These are phyloP conservation scores for Trichoderma gracile DNA, from an alignment of 2,329 filamentous ascomycete species.

Conservation along the genomic window DNA sequence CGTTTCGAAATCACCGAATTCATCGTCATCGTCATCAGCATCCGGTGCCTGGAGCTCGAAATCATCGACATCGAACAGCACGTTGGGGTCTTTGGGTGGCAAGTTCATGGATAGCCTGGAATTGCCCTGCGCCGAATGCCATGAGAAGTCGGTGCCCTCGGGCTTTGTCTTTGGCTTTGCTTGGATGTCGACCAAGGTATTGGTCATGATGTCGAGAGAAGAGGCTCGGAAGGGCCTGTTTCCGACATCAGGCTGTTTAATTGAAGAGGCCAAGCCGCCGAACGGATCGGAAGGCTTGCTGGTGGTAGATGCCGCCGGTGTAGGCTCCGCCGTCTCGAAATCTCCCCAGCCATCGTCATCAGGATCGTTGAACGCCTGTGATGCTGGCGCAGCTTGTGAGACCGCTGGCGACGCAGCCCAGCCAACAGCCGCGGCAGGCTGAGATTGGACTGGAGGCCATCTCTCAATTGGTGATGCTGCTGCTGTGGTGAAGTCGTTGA, in stretches of 20 bases:
- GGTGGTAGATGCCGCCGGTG: slow-evolving; percentile 23
- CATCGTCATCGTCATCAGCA: slow-evolving; percentile 53
- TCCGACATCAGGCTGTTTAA: slow-evolving; percentile 22
- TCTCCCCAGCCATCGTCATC: slow-evolving; percentile 65
- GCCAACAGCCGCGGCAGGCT: slow-evolving; percentile 28
- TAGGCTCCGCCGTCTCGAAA: slow-evolving; percentile 59
- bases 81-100: slow-evolving; percentile 47
- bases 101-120: slow-evolving; percentile 33
- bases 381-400: slow-evolving; percentile 23
- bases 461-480: slow-evolving; percentile 32
- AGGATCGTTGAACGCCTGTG: slow-evolving; percentile 26
- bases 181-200: slow-evolving; percentile 50
- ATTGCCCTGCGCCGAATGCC: slow-evolving; percentile 7
- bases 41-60: slow-evolving; percentile 48
- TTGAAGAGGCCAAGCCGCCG: not conserved
- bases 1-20: slow-evolving; percentile 63
- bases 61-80: slow-evolving; percentile 67
- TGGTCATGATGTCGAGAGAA: slow-evolving; percentile 56
- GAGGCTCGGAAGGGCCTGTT: slow-evolving; percentile 46
- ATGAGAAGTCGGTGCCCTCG: not conserved
- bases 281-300: slow-evolving; percentile 3
- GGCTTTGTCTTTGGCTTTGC: slow-evolving; percentile 2
- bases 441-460: slow-evolving; percentile 38
- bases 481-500: slow-evolving; percentile 26
- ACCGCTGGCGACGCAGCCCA: slow-evolving; percentile 27